These are phyloP conservation scores for Beauveria scarabaeidicola DNA, from an alignment of 2,329 filamentous ascomycete species.

Conservation along the genomic window DNA sequence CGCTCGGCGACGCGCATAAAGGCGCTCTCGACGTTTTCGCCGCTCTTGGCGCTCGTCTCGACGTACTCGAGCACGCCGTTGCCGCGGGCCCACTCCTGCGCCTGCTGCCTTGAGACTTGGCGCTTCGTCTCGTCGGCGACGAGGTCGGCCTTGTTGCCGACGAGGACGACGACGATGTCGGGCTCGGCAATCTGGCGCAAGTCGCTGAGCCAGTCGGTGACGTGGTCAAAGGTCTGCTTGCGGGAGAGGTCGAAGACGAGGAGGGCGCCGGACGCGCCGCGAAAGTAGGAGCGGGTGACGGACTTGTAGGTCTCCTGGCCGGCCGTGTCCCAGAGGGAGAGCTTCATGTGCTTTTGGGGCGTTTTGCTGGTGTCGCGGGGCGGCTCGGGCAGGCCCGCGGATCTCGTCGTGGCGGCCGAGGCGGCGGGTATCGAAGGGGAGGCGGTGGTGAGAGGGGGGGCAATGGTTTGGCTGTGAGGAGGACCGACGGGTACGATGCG, in stretches of 20 bases:
- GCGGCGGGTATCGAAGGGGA: constrained; percentile 15
- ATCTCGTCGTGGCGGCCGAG: background rate
- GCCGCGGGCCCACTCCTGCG: constrained; percentile 75
- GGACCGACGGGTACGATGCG: constrained; percentile 86
- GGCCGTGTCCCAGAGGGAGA: constrained; percentile 90
- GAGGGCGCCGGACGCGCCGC: constrained; percentile 62
- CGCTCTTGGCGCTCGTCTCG: constrained; percentile 92
- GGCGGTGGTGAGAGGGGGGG: constrained; percentile 12
- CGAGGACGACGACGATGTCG: constrained; percentile 86
- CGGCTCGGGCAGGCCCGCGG: constrained; percentile 44
- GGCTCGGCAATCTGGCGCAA: constrained; percentile 91
- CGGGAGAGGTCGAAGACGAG: constrained; percentile 94
- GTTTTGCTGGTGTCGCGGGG: constrained; percentile 30
- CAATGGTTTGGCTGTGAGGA: constrained; percentile 50
- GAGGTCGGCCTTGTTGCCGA: constrained; percentile 92
- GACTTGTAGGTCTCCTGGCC: constrained; percentile 97
- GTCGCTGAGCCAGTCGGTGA: constrained; percentile 89
- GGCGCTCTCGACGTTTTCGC: constrained; percentile 85
- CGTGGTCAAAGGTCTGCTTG: constrained; percentile 75
- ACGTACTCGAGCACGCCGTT: constrained; percentile 91
- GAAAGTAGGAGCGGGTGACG: constrained; percentile 89
- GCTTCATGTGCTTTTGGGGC: constrained; percentile 75
- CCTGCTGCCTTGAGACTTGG: constrained; percentile 74
- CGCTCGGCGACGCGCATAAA: constrained; percentile 90
- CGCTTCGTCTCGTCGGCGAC: constrained; percentile 50